Conservation (phyloP, 257 asterid genomes). For the Solanum microdontum region DNA sequence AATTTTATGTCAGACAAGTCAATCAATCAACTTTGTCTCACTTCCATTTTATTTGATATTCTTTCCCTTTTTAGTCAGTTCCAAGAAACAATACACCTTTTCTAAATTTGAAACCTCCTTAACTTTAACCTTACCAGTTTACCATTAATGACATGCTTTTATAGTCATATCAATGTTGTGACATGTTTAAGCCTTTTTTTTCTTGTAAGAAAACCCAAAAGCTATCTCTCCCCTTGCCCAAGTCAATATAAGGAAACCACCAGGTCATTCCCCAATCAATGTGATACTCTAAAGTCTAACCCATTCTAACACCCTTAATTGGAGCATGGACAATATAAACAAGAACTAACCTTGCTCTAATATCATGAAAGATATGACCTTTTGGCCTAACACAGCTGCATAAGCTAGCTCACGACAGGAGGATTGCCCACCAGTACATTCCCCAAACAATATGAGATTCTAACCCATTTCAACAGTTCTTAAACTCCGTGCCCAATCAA, state of each 20-base stretch:
- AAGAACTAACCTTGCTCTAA: background rate
- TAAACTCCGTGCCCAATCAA: background rate
- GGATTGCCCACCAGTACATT: background rate
- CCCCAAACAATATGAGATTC: background rate
- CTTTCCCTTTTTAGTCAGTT: background rate
- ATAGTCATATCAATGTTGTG: background rate
- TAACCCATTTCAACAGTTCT: background rate
- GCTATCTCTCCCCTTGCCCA: background rate
- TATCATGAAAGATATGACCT: background rate
- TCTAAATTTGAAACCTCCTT: background rate
- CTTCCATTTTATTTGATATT: background rate
- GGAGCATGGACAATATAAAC: background rate
- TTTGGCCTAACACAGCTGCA: background rate
- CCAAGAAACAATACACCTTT: background rate
- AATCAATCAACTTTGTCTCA: background rate
- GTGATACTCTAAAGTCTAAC: background rate
- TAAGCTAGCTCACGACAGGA: background rate
- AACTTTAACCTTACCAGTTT: background rate
- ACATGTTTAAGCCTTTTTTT: background rate
- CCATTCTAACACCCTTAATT: background rate
- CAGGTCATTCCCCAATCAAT: background rate
- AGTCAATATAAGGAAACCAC: background rate
- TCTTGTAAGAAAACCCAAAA: background rate
- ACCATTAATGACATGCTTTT: background rate
- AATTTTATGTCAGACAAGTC: background rate